Evolutionary conservation across 139 green algal genomes (phyloP).

Genomic region (Tetradesmus obliquus): DNA sequence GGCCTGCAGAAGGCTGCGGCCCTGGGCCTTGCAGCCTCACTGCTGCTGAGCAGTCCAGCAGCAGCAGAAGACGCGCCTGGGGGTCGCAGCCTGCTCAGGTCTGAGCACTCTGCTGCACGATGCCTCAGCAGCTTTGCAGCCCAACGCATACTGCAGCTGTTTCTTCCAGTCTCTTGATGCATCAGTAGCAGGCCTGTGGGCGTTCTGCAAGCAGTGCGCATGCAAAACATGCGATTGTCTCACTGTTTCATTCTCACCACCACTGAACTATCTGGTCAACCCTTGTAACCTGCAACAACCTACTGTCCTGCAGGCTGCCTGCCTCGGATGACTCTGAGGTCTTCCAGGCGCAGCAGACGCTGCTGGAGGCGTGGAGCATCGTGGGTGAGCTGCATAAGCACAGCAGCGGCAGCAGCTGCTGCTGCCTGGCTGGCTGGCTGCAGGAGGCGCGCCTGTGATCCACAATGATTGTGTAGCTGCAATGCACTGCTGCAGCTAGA

Average conservation of each 20-base stretch:
- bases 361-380: conserved; percentile 90
- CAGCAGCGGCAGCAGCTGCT: background rate
- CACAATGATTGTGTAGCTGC: background rate
- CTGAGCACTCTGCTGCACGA: background rate
- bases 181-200: background rate
- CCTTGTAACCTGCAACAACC: background rate
- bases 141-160: background rate
- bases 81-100: background rate
- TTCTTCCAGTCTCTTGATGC: background rate
- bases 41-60: background rate
- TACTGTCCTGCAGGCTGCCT: conserved; percentile 59
- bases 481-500: background rate
- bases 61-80: background rate
- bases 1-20: conserved; percentile 1
- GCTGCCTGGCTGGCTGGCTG: background rate
- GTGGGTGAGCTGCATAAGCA: conserved; percentile 47
- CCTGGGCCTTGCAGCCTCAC: background rate
- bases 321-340: conserved; percentile 72
- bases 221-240: too few relatives aligned
- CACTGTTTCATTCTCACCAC: too few relatives aligned
- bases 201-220: background rate
- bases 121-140: background rate
- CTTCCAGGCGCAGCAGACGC: conserved; percentile 80
- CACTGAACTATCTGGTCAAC: too few relatives aligned
- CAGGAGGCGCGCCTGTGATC: background rate